Base-by-base conservation (phyloP, 1,284 basidiomycete genomes). In the Irpex sp. region DNA sequence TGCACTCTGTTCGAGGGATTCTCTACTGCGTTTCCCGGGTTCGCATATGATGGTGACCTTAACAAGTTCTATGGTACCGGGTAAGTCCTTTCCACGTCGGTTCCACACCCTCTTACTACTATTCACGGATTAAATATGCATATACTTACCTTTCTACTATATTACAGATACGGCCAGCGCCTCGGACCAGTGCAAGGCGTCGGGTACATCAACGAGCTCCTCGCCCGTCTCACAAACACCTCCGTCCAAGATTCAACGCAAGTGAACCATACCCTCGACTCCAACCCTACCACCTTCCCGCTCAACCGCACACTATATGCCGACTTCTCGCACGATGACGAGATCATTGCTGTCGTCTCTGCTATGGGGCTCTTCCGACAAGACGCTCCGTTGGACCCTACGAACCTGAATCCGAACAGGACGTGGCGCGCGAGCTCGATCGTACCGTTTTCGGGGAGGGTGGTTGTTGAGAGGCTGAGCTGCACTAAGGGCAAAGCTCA, bases 321-420 rank as follows among this genome's bases (percentile, higher is more conserved):
- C 19, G 92, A 94, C 73, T 93, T 94, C 73, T 87, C 90, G 21
- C 91, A 94, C 72, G 92, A 94, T 71, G 88, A 92, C 72, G 79
- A 90, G 69, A 90, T 95, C 84, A 78, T 91, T 46, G 85, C 90
- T 49, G 88, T 94, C 63, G 87, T 86, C 61, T 74, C 86, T n/a
- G 89, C 92, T 0, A 73, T 94, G 58, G 90, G 92, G 13, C 77
- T 94, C 15, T 88, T 92, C 73, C 74, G 68, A 26, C 79, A 79
- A 53, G 19, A 65, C 5, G 46, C 36, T 43, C 67, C 72, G 26
- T 79, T 85, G 26, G 76, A 84, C 69, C 80, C 85, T 1, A 71
- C 68, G 3, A 60, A 63, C 4, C 78, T 78, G 0, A 75, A 83
- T 61, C 65, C 74, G 1, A 60, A 60, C 6, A 72, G 87, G 61